These are phyloP conservation scores for Spinellus fusiger DNA, from an alignment of 192 early-diverging fungal genomes.

Conservation along the genomic window DNA sequence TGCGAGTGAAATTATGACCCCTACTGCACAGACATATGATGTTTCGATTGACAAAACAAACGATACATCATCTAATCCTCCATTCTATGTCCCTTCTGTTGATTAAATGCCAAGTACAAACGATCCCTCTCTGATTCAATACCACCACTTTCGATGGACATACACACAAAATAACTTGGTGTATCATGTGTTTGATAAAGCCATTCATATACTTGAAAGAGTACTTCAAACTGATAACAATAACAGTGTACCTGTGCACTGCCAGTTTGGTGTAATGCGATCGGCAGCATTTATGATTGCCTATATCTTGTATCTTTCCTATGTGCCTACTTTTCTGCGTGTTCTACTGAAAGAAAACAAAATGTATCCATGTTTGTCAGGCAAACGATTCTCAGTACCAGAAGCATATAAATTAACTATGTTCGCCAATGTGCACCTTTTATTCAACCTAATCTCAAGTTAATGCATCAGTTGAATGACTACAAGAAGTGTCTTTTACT, in stretches of 20 bases:
- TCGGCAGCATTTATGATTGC: conserved; percentile 83
- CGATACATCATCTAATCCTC: not conserved
- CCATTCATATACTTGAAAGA: conserved; percentile 63
- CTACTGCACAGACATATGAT: conserved; percentile 1
- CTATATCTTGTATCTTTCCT: conserved; percentile 63
- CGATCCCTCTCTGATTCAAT: conserved; percentile 32
- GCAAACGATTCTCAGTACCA: conserved; percentile 44
- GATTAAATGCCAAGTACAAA: no score
- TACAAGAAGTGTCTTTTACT: conserved; percentile 40
- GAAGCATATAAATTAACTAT: conserved; percentile 73
- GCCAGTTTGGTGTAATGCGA: conserved; percentile 82
- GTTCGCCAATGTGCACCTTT: conserved; percentile 60
- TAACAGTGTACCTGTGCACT: conserved; percentile 70
- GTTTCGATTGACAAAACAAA: not conserved
- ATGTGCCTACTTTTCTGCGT: conserved; percentile 22
- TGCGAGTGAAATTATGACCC: conserved; percentile 54
- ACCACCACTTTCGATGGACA: conserved; percentile 62
- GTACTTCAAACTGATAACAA: conserved; percentile 42
- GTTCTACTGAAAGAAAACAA: conserved; percentile 32
- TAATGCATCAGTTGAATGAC: conserved; percentile 73
- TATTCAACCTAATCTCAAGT: conserved; percentile 76
- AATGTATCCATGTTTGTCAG: conserved; percentile 47
- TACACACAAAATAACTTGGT: conserved; percentile 64
- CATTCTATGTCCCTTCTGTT: no score
- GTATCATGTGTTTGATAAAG: conserved; percentile 46